A percentile compares a stretch with the other conserved stretches of the same genome.
Evolutionary conservation across 2,329 filamentous ascomycete genomes (phyloP).

Genomic region (Nigrospora oryzae): DNA sequence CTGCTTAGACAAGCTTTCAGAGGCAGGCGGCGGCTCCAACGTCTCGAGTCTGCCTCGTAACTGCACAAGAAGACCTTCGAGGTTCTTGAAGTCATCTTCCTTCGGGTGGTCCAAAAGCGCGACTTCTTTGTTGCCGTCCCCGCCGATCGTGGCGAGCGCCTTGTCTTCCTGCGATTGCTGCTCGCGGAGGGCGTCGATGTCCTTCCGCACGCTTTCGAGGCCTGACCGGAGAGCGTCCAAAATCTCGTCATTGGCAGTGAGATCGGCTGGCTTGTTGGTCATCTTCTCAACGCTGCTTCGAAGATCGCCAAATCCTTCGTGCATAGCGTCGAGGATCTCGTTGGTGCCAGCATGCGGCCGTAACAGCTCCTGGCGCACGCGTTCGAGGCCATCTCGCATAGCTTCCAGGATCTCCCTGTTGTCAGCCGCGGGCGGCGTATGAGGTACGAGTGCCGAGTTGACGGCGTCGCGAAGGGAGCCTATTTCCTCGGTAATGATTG

Average conservation of each 20-base stretch:
- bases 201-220: conserved; percentile 63
- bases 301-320: conserved; percentile 76
- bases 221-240: conserved; percentile 81
- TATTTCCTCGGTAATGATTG: conserved; percentile 73
- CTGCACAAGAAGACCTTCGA: conserved; percentile 76
- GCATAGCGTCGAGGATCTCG: conserved; percentile 81
- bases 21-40: conserved; percentile 45
- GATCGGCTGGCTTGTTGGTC: conserved; percentile 69
- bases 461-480: conserved; percentile 74
- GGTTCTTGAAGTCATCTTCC: conserved; percentile 71
- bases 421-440: conserved; percentile 31
- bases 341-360: conserved; percentile 62
- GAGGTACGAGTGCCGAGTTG: conserved; percentile 58
- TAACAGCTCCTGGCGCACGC: conserved; percentile 67
- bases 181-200: conserved; percentile 72
- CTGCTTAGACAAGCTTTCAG: conserved; percentile 29
- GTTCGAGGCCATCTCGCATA: conserved; percentile 64
- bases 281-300: conserved; percentile 70
- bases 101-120: conserved; percentile 44
- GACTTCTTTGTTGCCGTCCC: conserved; percentile 39
- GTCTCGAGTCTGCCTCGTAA: conserved; percentile 78
- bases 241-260: conserved; percentile 83
- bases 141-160: conserved; percentile 34
- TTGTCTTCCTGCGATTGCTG: conserved; percentile 21
- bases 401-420: conserved; percentile 63